These are phyloP conservation scores for Dispira simplex DNA, from an alignment of 192 early-diverging fungal genomes.

Conservation along the genomic window DNA sequence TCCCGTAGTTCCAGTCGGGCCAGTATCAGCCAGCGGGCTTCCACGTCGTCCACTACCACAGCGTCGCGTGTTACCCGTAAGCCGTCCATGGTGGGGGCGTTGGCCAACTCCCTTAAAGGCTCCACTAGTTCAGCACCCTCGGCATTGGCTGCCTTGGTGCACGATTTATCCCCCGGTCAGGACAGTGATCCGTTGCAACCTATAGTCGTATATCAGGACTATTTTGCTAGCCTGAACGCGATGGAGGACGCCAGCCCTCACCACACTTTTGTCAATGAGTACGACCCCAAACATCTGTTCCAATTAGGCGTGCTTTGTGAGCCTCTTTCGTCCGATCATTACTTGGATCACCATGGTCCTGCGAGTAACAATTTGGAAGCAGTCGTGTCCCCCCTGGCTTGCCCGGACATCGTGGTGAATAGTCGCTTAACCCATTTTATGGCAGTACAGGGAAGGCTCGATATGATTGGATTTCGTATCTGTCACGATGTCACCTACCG, in stretches of 20 bases:
- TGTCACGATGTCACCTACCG: not conserved
- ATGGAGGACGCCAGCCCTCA: not conserved
- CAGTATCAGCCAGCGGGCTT: not conserved
- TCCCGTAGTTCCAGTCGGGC: not conserved
- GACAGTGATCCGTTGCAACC: not conserved
- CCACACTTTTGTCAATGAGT: conserved; percentile 13
- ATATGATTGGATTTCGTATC: not conserved
- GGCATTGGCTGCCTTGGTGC: not conserved
- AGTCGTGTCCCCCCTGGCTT: conserved; percentile 23
- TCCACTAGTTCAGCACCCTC: not conserved
- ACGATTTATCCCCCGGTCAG: not conserved
- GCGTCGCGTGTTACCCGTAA: no score
- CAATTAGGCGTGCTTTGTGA: conserved; percentile 29
- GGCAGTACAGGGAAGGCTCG: not conserved
- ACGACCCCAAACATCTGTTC: conserved; percentile 26
- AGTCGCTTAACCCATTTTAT: conserved; percentile 13
- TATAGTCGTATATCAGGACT: not conserved
- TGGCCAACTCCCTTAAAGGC: not conserved
- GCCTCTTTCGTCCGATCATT: conserved; percentile 24
- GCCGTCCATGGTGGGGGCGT: conserved; percentile 2
- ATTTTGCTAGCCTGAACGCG: not conserved
- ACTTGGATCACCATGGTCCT: conserved; percentile 17
- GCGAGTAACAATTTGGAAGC: conserved; percentile 14
- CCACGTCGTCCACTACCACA: not conserved
- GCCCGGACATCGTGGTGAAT: conserved; percentile 28